Percentiles rank a stretch among this genome's conserved stretches.
These are phyloP conservation scores for Coemansia sp. DNA, from an alignment of 192 early-diverging fungal genomes.

Conservation along the genomic window DNA sequence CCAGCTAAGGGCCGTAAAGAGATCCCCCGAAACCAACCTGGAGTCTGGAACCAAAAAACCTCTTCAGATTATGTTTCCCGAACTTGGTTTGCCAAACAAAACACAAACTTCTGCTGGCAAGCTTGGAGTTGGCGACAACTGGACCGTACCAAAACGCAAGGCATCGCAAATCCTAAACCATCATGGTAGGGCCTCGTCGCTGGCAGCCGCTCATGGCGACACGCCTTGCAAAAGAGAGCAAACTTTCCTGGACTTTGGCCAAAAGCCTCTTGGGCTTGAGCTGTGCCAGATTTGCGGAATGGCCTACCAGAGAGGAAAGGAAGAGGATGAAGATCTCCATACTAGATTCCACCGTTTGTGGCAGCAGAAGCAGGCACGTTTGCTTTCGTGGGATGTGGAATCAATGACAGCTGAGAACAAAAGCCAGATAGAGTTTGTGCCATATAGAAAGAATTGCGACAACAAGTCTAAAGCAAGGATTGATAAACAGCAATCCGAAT, in stretches of 20 bases:
- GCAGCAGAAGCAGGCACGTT: conserved; percentile 18
- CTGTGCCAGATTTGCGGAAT: conserved; percentile 49
- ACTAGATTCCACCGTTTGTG: conserved; percentile 35
- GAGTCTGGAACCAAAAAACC: not conserved
- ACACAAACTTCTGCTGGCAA: not conserved
- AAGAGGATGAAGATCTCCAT: conserved; percentile 51
- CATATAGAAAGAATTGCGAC: not conserved
- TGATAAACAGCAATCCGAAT: not conserved
- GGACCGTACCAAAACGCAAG: conserved; percentile 1
- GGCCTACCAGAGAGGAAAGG: conserved; percentile 48
- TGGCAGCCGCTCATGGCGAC: not conserved
- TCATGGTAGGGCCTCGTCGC: not conserved
- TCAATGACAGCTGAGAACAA: not conserved
- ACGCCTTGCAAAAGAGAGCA: conserved; percentile 27
- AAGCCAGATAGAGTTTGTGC: conserved; percentile 4
- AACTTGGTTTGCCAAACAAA: not conserved
- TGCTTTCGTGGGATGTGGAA: conserved; percentile 19
- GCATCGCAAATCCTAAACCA: not conserved
- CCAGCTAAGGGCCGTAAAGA: not conserved
- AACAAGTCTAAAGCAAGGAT: not conserved
- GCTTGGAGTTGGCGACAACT: not conserved
- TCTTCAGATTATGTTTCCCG: not conserved
- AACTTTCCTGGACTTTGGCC: conserved; percentile 55
- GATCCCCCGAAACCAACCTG: not conserved
- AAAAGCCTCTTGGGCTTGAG: conserved; percentile 24